These are phyloP conservation scores for Pseudocercospora vitis DNA, from an alignment of 2,329 filamentous ascomycete genomes.

Conservation along the genomic window DNA sequence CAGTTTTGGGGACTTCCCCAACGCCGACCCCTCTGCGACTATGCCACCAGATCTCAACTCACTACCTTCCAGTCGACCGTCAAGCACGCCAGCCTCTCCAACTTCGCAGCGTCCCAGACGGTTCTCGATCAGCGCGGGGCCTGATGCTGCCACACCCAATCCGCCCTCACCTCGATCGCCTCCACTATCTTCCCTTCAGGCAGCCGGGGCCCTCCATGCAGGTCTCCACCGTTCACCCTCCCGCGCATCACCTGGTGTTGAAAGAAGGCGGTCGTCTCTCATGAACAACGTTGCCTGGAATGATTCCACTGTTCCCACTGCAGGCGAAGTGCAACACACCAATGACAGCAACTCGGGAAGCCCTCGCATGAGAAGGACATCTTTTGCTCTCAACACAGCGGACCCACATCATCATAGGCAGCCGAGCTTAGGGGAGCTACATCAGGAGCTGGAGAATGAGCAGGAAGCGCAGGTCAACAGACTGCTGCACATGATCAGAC, in stretches of 20 bases:
- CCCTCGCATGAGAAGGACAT: conserved; percentile 26
- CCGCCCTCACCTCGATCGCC: conserved; percentile 63
- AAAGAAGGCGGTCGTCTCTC: conserved; percentile 66
- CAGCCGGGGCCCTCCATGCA: conserved; percentile 74
- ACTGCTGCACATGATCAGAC: conserved; percentile 72
- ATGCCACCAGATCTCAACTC: conserved; percentile 62
- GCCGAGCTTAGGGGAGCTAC: conserved; percentile 72
- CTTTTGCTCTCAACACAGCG: conserved; percentile 47
- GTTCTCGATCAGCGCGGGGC: conserved; percentile 38
- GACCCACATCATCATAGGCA: conserved; percentile 62
- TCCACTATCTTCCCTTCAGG: conserved; percentile 68
- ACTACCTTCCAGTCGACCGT: conserved; percentile 41
- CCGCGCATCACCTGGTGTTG: conserved; percentile 46
- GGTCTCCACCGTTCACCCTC: conserved; percentile 53
- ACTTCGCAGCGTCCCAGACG: conserved; percentile 32
- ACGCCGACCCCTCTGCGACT: conserved; percentile 9
- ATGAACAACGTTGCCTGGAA: conserved; percentile 73
- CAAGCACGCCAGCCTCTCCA: conserved; percentile 38
- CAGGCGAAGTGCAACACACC: conserved; percentile 65
- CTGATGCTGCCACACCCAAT: conserved; percentile 41
- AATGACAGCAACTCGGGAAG: conserved; percentile 35
- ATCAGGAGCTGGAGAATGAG: conserved; percentile 76
- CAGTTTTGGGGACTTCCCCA: background rate
- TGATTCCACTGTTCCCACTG: conserved; percentile 65
- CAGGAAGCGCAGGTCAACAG: conserved; percentile 80